Evolutionary conservation across 805 yeast genomes (phyloP), one percentile per base, ranked within the genome.

Genomic region (Priceomyces carsonii): DNA sequence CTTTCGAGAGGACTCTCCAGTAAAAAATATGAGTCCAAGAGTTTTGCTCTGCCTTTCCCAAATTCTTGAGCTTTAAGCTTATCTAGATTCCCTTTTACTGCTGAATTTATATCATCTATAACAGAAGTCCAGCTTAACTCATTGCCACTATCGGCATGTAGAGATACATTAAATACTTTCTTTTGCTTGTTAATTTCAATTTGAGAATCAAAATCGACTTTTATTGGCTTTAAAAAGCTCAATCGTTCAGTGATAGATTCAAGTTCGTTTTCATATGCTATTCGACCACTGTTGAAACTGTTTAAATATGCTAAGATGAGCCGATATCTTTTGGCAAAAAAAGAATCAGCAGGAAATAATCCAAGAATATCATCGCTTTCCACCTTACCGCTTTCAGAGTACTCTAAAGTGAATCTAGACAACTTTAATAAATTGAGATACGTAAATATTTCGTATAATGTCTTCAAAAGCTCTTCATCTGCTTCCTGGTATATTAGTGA

Each of bases 401-500:
- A 77, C 48, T 86, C 95, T 19, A 82, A 55, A 1, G 79, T 59
- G 41, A 69, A 69, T 24, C 87, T 63, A 5, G 80, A 69, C 18
- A 84, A 55, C 38, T 77, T 66, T 6, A 58, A 53, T 18, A 71
- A 64, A 4, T 68, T 71, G 33, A 82, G 69, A 47, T 70, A 72
- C 6, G 61, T 42, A 42, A 79, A 80, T 1, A 84, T 55, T 14
- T 76, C 72, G 14, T 70, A 64, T 18, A 85, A 53, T 0, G 78
- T 51, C 4, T 69, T 62, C 4, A 81, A 66, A 1, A 82, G 63
- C 4, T 69, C 59, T 8, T 72, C 67, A 50, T 85, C 95, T 0
- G 81, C 84, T 37, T 81, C 87, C 15, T 79, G 78, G 53, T 82
- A 82, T 22, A 77, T 68, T 12, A 85, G 60, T 1, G 91, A 79